phyloP scores from a whole-genome alignment of 352 stramenopile genomes.

The Hyaloperonospora arabidopsidis region DNA sequence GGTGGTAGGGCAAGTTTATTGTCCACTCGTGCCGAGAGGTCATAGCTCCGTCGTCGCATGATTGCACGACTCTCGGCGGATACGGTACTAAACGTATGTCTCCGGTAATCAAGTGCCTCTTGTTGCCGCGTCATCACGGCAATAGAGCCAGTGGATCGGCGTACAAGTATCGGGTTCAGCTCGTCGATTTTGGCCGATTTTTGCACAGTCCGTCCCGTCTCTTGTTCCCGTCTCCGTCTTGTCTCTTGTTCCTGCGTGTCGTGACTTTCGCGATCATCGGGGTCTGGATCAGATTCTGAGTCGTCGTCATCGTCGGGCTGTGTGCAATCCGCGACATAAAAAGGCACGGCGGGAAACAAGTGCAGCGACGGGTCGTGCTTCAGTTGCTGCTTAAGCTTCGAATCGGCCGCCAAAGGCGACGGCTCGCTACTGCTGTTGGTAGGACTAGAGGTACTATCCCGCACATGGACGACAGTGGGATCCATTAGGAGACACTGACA shows the following conservation, averaged over 20 bases:
- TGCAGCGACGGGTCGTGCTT: constrained; percentile 9
- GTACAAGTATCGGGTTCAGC: constrained; percentile 20
- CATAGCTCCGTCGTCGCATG: constrained; percentile 41
- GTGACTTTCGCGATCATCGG: not conserved
- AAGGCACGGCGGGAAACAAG: constrained; percentile 14
- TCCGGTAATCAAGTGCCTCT: constrained; percentile 31
- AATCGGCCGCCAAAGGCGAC: constrained; percentile 17
- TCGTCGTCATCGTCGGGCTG: constrained; percentile 17
- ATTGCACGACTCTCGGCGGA: constrained; percentile 35
- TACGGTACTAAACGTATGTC: constrained; percentile 41
- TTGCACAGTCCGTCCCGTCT: constrained; percentile 11
- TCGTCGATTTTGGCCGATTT: constrained; percentile 17
- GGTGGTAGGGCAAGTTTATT: constrained; percentile 15
- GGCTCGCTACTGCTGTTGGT: constrained; percentile 31
- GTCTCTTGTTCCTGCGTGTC: no score
- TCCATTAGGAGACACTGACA: constrained; percentile 20
- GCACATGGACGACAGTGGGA: not conserved
- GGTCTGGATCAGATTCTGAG: not conserved
- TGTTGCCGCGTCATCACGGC: constrained; percentile 35
- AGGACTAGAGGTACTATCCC: constrained; percentile 14
- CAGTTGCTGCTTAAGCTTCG: constrained; percentile 12
- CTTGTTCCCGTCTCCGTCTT: constrained; percentile 6
- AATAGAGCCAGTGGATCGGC: constrained; percentile 31
- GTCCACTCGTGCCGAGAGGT: constrained; percentile 28
- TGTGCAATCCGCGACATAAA: constrained; percentile 5